Evolutionary conservation across 2,329 filamentous ascomycete genomes (phyloP).

Genomic region (Lachnellula occidentalis): DNA sequence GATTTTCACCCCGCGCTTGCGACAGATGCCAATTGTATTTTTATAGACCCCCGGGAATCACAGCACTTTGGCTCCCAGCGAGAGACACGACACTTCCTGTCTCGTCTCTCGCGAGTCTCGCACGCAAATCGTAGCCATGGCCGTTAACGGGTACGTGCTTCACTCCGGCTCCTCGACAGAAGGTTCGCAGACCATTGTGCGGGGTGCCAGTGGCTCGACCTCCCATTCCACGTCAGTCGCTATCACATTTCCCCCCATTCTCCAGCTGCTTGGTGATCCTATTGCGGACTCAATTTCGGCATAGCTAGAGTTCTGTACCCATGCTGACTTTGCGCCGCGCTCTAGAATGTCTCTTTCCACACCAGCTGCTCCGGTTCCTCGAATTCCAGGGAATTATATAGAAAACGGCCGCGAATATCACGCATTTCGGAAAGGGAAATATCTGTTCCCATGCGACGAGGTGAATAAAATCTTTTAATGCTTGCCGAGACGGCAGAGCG

Average conservation of each 20-base stretch:
- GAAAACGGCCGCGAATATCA: conserved; percentile 70
- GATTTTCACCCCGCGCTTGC: background rate
- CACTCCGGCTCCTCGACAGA: conserved; percentile 1
- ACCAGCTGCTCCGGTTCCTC: conserved; percentile 9
- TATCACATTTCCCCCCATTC: conserved; percentile 1
- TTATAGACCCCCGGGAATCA: background rate
- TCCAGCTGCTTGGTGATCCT: background rate
- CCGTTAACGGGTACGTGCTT: conserved; percentile 28
- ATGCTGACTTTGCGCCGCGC: conserved; percentile 14
- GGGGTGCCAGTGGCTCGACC: background rate
- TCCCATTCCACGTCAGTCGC: conserved; percentile 1
- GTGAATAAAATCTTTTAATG: conserved; percentile 37
- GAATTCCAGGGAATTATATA: conserved; percentile 36
- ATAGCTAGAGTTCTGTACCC: background rate
- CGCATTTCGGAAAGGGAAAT: conserved; percentile 60
- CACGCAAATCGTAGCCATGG: conserved; percentile 29
- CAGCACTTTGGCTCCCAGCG: background rate
- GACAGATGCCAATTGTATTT: background rate
- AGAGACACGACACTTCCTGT: background rate
- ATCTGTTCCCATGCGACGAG: conserved; percentile 74
- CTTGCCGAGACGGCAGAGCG: background rate
- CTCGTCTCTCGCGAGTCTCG: conserved; percentile 8
- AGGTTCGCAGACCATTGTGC: background rate
- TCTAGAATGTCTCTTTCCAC: conserved; percentile 18
- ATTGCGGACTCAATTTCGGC: background rate